These are phyloP conservation scores for Calonectria pauciramosa DNA, from an alignment of 2,329 filamentous ascomycete genomes.

Conservation along the genomic window DNA sequence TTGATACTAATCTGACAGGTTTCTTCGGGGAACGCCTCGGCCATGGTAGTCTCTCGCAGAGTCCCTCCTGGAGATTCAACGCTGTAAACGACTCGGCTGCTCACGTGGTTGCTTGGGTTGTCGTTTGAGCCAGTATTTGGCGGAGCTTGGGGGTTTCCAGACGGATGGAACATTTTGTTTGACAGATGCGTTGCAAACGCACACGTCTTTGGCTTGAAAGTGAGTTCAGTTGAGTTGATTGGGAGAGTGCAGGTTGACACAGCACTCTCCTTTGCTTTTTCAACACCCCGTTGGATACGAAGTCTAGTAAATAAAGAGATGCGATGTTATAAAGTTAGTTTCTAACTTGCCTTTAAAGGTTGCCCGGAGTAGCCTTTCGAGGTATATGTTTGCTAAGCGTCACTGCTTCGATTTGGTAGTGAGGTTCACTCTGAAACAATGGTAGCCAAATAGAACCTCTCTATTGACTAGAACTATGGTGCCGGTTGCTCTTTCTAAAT, in stretches of 20 bases:
- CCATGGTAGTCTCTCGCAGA: slow-evolving; percentile 24
- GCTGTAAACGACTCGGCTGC: slow-evolving; percentile 15
- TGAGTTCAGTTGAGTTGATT: neutral
- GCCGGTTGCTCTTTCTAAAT: neutral
- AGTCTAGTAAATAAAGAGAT: neutral
- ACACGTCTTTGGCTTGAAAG: no score
- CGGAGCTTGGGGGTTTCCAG: neutral
- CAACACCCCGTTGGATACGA: neutral
- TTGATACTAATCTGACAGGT: neutral
- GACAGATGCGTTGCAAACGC: neutral
- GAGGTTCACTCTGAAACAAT: neutral
- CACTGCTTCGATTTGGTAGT: neutral
- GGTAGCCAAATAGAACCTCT: neutral
- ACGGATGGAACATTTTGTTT: neutral
- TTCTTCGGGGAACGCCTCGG: neutral
- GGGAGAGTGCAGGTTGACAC: neutral
- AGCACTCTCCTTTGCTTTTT: neutral
- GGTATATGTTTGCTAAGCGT: neutral
- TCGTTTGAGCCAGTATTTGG: neutral
- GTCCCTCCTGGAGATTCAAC: slow-evolving; percentile 36
- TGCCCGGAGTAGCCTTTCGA: neutral
- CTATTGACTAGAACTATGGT: neutral
- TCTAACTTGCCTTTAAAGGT: neutral
- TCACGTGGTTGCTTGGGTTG: neutral
- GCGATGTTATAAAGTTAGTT: neutral